Base-by-base conservation (phyloP, 1,284 basidiomycete species). In the Blastosporella zonata region DNA sequence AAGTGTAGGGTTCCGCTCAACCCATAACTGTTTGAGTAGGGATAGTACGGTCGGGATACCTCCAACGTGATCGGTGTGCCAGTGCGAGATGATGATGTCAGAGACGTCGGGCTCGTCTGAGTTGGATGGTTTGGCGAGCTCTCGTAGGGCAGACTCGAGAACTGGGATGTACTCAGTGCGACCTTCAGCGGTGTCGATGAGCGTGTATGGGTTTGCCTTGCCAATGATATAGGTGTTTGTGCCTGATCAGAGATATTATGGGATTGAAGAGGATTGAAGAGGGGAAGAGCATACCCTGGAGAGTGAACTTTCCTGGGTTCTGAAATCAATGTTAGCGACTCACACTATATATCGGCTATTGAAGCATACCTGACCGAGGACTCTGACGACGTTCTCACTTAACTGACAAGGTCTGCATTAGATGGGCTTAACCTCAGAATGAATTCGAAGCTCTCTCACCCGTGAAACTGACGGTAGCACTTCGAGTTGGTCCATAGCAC, bases 151-250 rank as follows among this genome's bases (percentile, higher is more conserved):
- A 36, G 75, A 65, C 60, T 84, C 70, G 48, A 97, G 79, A 49
- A 83, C 44, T 29, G 85, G 74, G 35, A 85, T 74, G 62, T 94
- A 96, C 29, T 73, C 74, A 0, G 77, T 72, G n/a, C 69, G 71
- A 0, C 88, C 90, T 64, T 94, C 84, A n/a, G 87, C 93, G 1
- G 93, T 89, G 67, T 98, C 95, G 56, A 98, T 71, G 20, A 98
- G 83, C 43, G 89, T 80, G 60, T 81, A 92, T 2, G 79, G 90
- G 57, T 79, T 82, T 50, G 69, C 68, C 55, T 67, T 73, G 27
- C 89, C 88, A 40, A 97, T 65, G 52, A 98, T 75, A 64, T 97
- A 98, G 1, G 93, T 96, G 64, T 97, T 97, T 1, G 95, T 98
- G 15, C 93, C 93, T 83, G 22, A 23, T 6, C 8, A n/a, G 21